These are phyloP conservation scores for Barnettozyma populi DNA, from an alignment of 805 yeast species.

Conservation along the genomic window DNA sequence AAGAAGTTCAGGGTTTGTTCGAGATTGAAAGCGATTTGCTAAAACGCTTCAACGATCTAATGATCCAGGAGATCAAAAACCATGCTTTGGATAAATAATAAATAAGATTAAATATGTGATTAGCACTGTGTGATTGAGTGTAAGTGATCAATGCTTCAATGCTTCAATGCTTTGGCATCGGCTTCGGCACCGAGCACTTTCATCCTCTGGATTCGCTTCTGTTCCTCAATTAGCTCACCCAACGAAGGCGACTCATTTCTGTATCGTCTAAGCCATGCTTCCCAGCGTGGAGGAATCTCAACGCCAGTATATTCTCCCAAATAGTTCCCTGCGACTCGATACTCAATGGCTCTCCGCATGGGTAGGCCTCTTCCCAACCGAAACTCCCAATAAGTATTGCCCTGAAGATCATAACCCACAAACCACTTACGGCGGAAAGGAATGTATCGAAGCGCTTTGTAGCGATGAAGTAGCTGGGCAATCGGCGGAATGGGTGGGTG, in stretches of 20 bases:
- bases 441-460: constrained; percentile 54
- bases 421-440: constrained; percentile 71
- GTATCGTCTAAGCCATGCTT: constrained; percentile 71
- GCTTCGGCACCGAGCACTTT: constrained; percentile 28
- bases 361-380: constrained; percentile 43
- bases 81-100: constrained; percentile 1
- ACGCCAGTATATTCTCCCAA: constrained; percentile 44
- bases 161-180: constrained; percentile 18
- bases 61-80: constrained; percentile 5
- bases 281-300: constrained; percentile 65
- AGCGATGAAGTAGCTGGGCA: constrained; percentile 46
- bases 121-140: neutral
- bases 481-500: constrained; percentile 42
- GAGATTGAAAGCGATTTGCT: constrained; percentile 26
- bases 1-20: constrained; percentile 19
- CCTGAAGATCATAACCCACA: constrained; percentile 66
- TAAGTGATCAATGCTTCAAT: neutral
- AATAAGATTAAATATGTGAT: constrained; percentile 5
- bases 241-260: constrained; percentile 56
- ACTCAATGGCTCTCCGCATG: constrained; percentile 60
- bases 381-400: constrained; percentile 85
- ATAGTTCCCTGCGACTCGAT: constrained; percentile 40
- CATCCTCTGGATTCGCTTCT: constrained; percentile 47
- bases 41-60: constrained; percentile 28
- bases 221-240: constrained; percentile 55